Conservation (phyloP, 202 grass and related monocot species). For the Panicum virgatum region DNA sequence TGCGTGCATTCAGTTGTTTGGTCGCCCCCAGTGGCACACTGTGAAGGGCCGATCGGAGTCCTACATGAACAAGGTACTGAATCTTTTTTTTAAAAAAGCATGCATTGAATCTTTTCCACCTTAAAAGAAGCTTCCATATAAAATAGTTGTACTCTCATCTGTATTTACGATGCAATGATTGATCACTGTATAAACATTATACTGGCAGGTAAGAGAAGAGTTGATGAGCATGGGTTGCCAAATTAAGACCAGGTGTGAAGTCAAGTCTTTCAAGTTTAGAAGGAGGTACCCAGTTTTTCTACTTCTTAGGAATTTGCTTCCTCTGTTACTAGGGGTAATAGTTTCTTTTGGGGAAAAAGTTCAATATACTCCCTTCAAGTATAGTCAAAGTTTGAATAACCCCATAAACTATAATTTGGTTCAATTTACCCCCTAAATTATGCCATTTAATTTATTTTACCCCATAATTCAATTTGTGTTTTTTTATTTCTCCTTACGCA, state of each 20-base stretch:
- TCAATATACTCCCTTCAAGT: too few species aligned
- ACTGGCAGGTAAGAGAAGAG: conserved; percentile 59
- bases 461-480: too few species aligned
- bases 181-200: background rate
- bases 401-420: too few species aligned
- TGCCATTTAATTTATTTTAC: too few species aligned
- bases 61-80: conserved; percentile 64
- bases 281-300: conserved; percentile 34
- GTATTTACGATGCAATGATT: background rate
- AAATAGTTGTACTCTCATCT: background rate
- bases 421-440: too few species aligned
- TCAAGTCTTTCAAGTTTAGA: conserved; percentile 59
- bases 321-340: background rate
- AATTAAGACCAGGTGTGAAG: conserved; percentile 61
- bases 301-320: background rate
- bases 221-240: conserved; percentile 58
- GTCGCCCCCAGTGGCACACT: conserved; percentile 72
- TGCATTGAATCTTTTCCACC: background rate
- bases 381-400: too few species aligned
- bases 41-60: conserved; percentile 58
- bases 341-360: background rate
- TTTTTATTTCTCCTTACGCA: too few species aligned
- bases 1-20: conserved; percentile 47
- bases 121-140: background rate
- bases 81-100: background rate